These are phyloP conservation scores for Pleurotus tuber-regium DNA, from an alignment of 768 basidiomycete genomes.

Conservation along the genomic window DNA sequence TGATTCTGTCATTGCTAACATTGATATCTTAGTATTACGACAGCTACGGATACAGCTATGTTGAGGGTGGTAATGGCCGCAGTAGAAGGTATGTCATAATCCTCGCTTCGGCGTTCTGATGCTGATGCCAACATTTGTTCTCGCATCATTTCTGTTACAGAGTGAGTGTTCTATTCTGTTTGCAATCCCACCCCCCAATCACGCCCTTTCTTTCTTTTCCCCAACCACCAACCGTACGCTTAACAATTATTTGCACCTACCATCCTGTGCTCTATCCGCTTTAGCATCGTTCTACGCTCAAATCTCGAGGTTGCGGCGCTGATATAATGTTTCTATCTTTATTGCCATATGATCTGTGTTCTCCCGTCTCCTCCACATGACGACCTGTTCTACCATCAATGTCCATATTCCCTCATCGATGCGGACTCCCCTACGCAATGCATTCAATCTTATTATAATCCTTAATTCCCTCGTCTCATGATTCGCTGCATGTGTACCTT, in stretches of 20 bases:
- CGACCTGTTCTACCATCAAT: conserved; percentile 10
- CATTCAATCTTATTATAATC: conserved; percentile 7
- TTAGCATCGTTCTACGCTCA: conserved; percentile 66
- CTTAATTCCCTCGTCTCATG: not conserved
- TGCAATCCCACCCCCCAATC: conserved; percentile 20
- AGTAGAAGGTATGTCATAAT: conserved; percentile 74
- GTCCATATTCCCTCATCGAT: not conserved
- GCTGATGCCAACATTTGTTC: conserved; percentile 14
- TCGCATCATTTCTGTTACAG: conserved; percentile 34
- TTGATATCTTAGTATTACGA: conserved; percentile 62
- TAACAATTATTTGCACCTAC: conserved; percentile 23
- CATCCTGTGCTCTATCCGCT: conserved; percentile 16
- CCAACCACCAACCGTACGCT: conserved; percentile 29
- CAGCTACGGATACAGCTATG: conserved; percentile 87
- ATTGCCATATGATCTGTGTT: conserved; percentile 8
- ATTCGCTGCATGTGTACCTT: too few relatives aligned
- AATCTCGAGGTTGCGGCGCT: conserved; percentile 66
- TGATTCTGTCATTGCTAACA: not conserved
- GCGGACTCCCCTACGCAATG: not conserved
- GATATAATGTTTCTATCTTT: conserved; percentile 38
- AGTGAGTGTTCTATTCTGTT: conserved; percentile 54
- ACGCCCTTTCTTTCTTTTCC: conserved; percentile 15
- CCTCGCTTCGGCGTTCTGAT: conserved; percentile 4
- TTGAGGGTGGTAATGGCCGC: conserved; percentile 93
- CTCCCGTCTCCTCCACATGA: conserved; percentile 5